Base-by-base conservation (phyloP, 2,329 filamentous ascomycete genomes). In the Ceratocystis eucalypticola region DNA sequence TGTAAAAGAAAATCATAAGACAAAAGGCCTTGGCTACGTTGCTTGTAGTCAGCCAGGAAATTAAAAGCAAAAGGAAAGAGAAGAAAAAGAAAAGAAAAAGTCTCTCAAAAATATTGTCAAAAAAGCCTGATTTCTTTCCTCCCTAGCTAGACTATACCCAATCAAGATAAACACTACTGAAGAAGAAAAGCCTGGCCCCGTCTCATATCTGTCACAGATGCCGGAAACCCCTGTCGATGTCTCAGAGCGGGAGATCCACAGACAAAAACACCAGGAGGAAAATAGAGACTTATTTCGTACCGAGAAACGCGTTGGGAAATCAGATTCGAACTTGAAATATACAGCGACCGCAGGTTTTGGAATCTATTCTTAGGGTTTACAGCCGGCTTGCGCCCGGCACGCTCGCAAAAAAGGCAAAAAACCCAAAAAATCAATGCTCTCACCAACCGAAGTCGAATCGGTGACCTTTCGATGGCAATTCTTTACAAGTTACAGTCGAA, bases 171-270 rank as follows among this genome's bases (percentile, higher is more conserved):
- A 37, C 7, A 37, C 33, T 10, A 10, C 33, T 33, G 8, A 37
- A 0, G 33, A 37, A 37, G 33, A 37, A 37, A 30, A 33, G 50
- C 48, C 55, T 66, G 66, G 65, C 64, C 61, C 65, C 71, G 76
- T 78, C 75, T 78, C 76, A 77, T 75, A 76, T 77, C 72, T 77
- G 77, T 78, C 74, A 73, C 76, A 78, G 75, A 70, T 66, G 41
- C 69, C 70, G 67, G 69, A 65, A 69, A 66, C 20, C 53, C 57
- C 37, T 65, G 41, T 37, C 5, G 17, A n/a, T 64, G 61, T 62
- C 33, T 41, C 41, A 44, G 20, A 45, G 33, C 30, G 59, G 30
- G 50, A n/a, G 22, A 30, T 55, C 50, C 25, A 55, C 50, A 25
- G 50, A 33, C 50, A 28, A 30, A 12, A 17, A 15, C 12, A 55